phyloP scores from a whole-genome alignment of 257 asterid genomes.

The Marsdenia floribunda region DNA sequence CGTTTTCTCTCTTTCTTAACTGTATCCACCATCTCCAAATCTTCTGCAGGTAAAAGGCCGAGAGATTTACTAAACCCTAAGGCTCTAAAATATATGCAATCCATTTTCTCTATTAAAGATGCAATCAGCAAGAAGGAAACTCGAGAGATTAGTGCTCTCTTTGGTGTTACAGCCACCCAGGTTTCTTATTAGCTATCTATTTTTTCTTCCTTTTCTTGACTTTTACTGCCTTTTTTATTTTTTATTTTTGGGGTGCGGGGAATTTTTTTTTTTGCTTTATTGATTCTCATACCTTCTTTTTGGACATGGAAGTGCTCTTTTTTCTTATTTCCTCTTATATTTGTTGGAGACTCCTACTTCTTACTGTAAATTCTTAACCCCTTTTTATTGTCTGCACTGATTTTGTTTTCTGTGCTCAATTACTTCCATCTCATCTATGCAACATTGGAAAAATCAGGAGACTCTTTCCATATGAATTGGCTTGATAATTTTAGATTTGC shows the following conservation, averaged over 20 bases:
- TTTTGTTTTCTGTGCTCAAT: neutral
- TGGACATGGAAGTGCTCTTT: neutral
- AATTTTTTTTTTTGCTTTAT: neutral
- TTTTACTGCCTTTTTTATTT: neutral
- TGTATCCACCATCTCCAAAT: conserved; percentile 1
- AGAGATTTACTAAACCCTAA: conserved; percentile 92
- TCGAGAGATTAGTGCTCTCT: conserved; percentile 87
- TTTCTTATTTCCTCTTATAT: neutral
- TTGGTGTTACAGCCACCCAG: conserved; percentile 94
- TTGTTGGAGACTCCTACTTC: conserved; percentile 1
- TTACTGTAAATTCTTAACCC: neutral
- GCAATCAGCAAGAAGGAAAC: conserved; percentile 80
- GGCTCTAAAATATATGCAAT: conserved; percentile 90
- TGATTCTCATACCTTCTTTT: neutral
- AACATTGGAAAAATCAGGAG: neutral
- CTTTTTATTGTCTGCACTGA: neutral
- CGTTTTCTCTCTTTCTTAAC: conserved; percentile 2
- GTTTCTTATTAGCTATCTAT: conserved; percentile 26
- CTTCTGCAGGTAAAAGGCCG: conserved; percentile 79
- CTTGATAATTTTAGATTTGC: neutral
- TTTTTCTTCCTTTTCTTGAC: neutral
- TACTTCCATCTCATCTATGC: neutral
- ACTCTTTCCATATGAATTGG: neutral
- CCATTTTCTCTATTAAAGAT: conserved; percentile 79
- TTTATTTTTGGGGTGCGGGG: neutral